Evolutionary conservation across 352 stramenopile genomes (phyloP), one percentile per base, ranked within the genome.

Genomic region (Globisporangium spiculum): DNA sequence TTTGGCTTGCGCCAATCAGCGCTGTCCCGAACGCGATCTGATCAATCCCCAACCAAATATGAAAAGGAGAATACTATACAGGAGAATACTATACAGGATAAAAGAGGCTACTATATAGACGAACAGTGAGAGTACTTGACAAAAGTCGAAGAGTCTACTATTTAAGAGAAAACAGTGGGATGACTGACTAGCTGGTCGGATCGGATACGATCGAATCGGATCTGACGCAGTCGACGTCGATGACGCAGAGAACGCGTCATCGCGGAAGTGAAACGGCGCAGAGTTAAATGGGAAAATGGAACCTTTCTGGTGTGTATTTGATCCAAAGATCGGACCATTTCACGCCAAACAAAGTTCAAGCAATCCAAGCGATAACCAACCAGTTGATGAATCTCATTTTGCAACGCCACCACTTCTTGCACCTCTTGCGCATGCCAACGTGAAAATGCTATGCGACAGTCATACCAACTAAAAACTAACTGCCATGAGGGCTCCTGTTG

Each of bases 1-100:
- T 48, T 26, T 59, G 27, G 3, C 26, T 56, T 32, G 20, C 60
- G 46, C 61, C 61, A 66, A 59, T 52, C 61, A 66, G 61, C 46
- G 18, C 27, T 36, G 61, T 66, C 61, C 46, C 61, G 60, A 66
- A 66, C 48, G 22, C 18, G 32, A 60, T 10, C 18, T 12, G 54
- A 52, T n/a, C 10, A 22, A n/a, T 52, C 44, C 44, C 44, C 3
- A 52, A 52, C 18, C 1, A 12, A 52, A 50, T 1, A 50, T 1
- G 16, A 4, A 9, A n/a, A n/a, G 16, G 14, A 16, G 4, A 16
- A 16, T 48, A 48, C 14, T 48, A 48, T 48, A 48, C 4, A 20
- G 16, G 27, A 30, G 27, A 32, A 32, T 32, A 32, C 27, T 32
- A 48, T 32, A 32, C 30, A 52, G 1, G 8, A 4, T 52, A 12